These are phyloP conservation scores for Hygrophorus pudorinus DNA, from an alignment of 768 basidiomycete species.

Conservation along the genomic window DNA sequence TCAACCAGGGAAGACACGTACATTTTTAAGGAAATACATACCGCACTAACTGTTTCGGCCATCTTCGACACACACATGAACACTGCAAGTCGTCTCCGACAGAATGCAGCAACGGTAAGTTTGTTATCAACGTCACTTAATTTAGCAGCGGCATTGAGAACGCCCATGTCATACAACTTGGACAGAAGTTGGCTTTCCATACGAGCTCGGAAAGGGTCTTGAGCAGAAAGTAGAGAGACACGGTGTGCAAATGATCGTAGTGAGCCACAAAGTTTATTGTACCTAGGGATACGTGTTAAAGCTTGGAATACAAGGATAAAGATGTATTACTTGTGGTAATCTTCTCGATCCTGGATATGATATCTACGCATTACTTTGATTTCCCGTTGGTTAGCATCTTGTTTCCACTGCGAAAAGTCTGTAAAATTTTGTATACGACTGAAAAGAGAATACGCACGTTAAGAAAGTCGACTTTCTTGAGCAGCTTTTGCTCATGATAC, in stretches of 20 bases:
- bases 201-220: constrained; percentile 78
- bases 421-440: constrained; percentile 5
- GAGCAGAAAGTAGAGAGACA: constrained; percentile 74
- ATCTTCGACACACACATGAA: constrained; percentile 89
- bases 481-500: constrained; percentile 89
- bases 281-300: constrained; percentile 30
- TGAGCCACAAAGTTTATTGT: constrained; percentile 91
- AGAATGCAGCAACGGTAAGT: constrained; percentile 91
- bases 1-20: constrained; percentile 1
- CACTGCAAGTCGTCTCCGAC: constrained; percentile 84
- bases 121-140: constrained; percentile 94
- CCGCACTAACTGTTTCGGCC: constrained; percentile 91
- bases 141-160: constrained; percentile 79
- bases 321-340: constrained; percentile 72
- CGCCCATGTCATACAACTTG: constrained; percentile 96
- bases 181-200: constrained; percentile 84
- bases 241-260: constrained; percentile 81
- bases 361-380: constrained; percentile 91
- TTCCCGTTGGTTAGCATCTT: constrained; percentile 86
- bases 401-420: constrained; percentile 68
- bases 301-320: constrained; percentile 1
- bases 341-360: constrained; percentile 90
- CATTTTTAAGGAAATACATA: constrained; percentile 30
- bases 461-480: constrained; percentile 96
- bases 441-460: constrained; percentile 42